A percentile compares a stretch with the other conserved stretches of the same genome.
phyloP scores from a whole-genome alignment of 148 eudicot genomes.

The Rhododendron mucronatum region DNA sequence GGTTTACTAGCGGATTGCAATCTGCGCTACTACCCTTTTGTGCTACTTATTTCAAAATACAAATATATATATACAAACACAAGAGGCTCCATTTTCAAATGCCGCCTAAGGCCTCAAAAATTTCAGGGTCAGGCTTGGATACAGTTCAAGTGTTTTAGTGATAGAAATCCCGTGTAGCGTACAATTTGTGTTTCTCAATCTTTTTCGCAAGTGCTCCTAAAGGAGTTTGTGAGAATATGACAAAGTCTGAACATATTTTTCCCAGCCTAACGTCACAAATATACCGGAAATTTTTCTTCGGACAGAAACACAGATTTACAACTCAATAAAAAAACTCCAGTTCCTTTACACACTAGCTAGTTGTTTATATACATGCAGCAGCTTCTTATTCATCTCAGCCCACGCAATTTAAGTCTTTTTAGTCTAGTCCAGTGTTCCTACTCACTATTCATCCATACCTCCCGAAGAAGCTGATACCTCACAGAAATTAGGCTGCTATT shows the following conservation, averaged over 20 bases:
- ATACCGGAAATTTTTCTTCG: background rate
- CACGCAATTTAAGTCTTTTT: background rate
- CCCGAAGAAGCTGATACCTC: constrained; percentile 72
- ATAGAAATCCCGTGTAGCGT: no score
- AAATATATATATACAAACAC: no score
- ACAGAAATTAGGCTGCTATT: constrained; percentile 22
- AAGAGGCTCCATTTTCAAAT: no score
- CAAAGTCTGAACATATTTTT: background rate
- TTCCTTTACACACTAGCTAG: background rate
- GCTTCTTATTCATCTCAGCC: background rate
- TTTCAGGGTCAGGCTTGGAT: no score
- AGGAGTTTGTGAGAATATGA: background rate
- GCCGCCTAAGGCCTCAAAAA: no score
- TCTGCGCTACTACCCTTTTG: no score
- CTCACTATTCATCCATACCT: constrained; percentile 10
- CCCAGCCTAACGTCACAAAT: background rate
- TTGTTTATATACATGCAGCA: background rate
- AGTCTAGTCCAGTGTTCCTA: constrained; percentile 28
- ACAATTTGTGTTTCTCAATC: no score
- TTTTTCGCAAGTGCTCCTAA: background rate
- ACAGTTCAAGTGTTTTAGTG: no score
- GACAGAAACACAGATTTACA: background rate
- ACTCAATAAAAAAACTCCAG: background rate
- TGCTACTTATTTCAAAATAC: no score
- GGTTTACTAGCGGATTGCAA: no score